These are phyloP conservation scores for Trichosporon sp. DNA, from an alignment of 1,284 basidiomycete species.

Conservation along the genomic window DNA sequence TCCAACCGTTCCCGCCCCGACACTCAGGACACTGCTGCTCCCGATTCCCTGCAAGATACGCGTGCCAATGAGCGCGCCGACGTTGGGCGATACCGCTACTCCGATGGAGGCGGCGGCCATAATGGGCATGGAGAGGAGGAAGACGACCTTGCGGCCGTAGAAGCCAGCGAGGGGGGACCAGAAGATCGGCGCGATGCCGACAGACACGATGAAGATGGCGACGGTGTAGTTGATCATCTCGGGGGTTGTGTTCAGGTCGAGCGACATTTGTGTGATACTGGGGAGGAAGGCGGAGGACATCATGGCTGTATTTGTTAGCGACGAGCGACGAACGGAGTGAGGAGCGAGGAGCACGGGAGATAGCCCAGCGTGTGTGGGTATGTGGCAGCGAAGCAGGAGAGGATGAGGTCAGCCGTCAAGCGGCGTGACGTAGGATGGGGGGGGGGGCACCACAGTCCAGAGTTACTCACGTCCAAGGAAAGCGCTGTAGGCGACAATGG, in stretches of 20 bases:
- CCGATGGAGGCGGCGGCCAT: slow-evolving; percentile 65
- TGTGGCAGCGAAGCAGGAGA: too few species aligned
- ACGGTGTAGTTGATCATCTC: slow-evolving; percentile 63
- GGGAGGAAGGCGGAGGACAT: slow-evolving; percentile 70
- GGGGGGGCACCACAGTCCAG: not conserved
- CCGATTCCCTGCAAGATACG: slow-evolving; percentile 67
- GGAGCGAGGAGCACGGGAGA: too few species aligned
- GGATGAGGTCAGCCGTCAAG: not conserved
- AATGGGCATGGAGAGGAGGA: slow-evolving; percentile 65
- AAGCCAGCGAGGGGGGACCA: slow-evolving; percentile 64
- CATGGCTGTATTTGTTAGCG: slow-evolving; percentile 60
- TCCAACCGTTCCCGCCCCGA: slow-evolving; percentile 67
- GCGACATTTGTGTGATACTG: slow-evolving; percentile 67
- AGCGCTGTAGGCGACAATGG: slow-evolving; percentile 62
- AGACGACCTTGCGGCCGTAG: slow-evolving; percentile 67
- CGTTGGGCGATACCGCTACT: slow-evolving; percentile 60
- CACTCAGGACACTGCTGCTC: slow-evolving; percentile 60
- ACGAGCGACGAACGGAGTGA: not conserved
- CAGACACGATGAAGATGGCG: slow-evolving; percentile 58
- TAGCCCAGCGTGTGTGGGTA: too few species aligned
- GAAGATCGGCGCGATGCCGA: slow-evolving; percentile 58
- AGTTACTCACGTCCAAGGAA: slow-evolving; percentile 61
- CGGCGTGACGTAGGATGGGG: not conserved
- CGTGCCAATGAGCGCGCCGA: slow-evolving; percentile 64
- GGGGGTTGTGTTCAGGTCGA: slow-evolving; percentile 64